Percentiles rank a stretch among this genome's conserved stretches.
Conservation (phyloP, 208 protist genomes). For the Trichomonas vaginalis region DNA sequence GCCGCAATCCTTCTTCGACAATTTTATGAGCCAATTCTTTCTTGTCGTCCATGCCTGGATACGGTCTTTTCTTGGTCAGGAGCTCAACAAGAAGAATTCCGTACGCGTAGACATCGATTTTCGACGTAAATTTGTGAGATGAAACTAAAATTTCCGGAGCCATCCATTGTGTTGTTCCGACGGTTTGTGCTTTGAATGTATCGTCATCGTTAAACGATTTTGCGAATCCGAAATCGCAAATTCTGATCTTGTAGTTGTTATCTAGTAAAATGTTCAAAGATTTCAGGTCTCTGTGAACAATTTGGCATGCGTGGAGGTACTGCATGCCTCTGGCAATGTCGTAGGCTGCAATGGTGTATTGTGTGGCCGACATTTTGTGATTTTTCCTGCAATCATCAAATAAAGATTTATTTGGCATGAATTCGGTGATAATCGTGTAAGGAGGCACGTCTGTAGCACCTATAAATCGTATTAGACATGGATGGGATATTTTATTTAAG, state of each 20-base stretch:
- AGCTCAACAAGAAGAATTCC: not conserved
- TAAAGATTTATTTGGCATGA: not conserved
- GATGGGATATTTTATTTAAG: not conserved
- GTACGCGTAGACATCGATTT: slow-evolving; percentile 13
- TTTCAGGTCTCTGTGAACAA: not conserved
- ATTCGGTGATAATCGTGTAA: not conserved
- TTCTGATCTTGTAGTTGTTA: not conserved
- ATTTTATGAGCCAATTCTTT: not conserved
- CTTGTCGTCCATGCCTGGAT: not conserved
- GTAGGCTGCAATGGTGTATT: not conserved
- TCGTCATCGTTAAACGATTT: not conserved
- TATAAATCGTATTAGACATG: not conserved
- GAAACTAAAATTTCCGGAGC: not conserved
- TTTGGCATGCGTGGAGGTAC: not conserved
- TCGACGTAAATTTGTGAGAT: not conserved
- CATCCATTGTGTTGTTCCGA: not conserved
- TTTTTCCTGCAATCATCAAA: not conserved
- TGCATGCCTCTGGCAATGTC: not conserved
- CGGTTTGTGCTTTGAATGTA: not conserved
- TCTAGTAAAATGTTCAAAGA: not conserved
- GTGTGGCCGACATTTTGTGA: not conserved
- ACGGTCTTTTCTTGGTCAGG: not conserved
- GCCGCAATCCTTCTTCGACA: not conserved
- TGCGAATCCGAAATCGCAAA: not conserved
- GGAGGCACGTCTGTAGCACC: not conserved